Evolutionary conservation across 306 rosid species (phyloP).

Genomic region (Vachellia collinsii): DNA sequence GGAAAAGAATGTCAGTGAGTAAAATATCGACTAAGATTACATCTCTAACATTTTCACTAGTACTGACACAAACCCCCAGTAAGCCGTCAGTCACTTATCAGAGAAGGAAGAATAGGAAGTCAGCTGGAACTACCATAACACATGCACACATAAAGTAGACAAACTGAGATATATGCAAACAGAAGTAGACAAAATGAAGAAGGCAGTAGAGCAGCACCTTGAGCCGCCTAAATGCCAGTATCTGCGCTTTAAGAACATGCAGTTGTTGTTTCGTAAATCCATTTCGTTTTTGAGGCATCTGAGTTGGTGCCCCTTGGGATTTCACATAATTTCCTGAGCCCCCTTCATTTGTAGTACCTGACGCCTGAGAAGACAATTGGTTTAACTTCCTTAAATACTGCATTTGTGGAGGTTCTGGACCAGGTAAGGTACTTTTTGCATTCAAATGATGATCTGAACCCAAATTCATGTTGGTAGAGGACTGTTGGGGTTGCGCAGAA

Average conservation of each 20-base stretch:
- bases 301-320: slow-evolving; percentile 66
- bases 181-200: slow-evolving; percentile 22
- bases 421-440: slow-evolving; percentile 54
- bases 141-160: slow-evolving; percentile 10
- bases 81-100: no score
- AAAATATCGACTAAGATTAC: slow-evolving; percentile 28
- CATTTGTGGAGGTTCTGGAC: slow-evolving; percentile 63
- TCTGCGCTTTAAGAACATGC: slow-evolving; percentile 98
- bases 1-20: slow-evolving; percentile 33
- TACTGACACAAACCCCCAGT: background rate
- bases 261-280: slow-evolving; percentile 91
- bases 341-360: slow-evolving; percentile 61
- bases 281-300: slow-evolving; percentile 54
- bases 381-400: slow-evolving; percentile 68
- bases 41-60: slow-evolving; percentile 23
- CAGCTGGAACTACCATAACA: background rate
- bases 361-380: slow-evolving; percentile 67
- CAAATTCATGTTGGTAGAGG: slow-evolving; percentile 62
- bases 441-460: slow-evolving; percentile 58
- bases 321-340: slow-evolving; percentile 52
- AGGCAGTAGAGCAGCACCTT: slow-evolving; percentile 61
- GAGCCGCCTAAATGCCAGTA: slow-evolving; percentile 92
- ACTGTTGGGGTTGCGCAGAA: slow-evolving; percentile 59
- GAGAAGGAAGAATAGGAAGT: no score
- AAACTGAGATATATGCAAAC: slow-evolving; percentile 5